phyloP scores from a whole-genome alignment of 306 rosid genomes.

The Cucurbita pepo region DNA sequence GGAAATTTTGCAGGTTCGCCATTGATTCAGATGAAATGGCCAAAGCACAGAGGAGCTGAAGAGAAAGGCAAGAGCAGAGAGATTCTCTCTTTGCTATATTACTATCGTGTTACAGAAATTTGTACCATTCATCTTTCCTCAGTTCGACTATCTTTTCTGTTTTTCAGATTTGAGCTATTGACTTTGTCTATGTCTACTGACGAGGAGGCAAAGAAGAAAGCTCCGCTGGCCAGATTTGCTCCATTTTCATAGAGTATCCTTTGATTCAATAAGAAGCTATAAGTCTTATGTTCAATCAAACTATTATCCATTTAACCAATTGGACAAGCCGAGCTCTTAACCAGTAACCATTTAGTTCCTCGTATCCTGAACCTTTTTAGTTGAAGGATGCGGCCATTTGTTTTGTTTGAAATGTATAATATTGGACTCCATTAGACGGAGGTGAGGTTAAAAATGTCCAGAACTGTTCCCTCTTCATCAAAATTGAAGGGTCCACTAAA shows the following conservation, averaged over 20 bases:
- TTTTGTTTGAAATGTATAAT: neutral
- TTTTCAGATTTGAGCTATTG: slow-evolving; percentile 58
- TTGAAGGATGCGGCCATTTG: neutral
- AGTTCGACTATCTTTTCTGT: neutral
- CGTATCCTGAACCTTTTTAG: neutral
- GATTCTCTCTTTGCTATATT: slow-evolving; percentile 21
- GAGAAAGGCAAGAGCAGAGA: slow-evolving; percentile 83
- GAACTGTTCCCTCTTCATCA: neutral
- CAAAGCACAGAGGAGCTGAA: slow-evolving; percentile 44
- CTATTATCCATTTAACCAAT: neutral
- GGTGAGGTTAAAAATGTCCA: neutral
- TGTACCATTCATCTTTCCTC: neutral
- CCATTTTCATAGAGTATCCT: slow-evolving; percentile 30
- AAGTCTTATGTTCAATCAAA: neutral
- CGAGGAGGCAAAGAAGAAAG: slow-evolving; percentile 68
- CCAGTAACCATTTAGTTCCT: neutral
- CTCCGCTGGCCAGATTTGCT: slow-evolving; percentile 63
- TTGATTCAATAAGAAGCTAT: slow-evolving; percentile 43
- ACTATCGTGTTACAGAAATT: neutral
- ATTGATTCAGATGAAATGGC: slow-evolving; percentile 27
- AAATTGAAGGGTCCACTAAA: neutral
- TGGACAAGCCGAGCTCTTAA: neutral
- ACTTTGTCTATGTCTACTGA: slow-evolving; percentile 35
- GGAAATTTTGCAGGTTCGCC: slow-evolving; percentile 38
- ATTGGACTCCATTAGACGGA: neutral